phyloP scores from a whole-genome alignment of 352 stramenopile genomes.

The Globisporangium lucens region DNA sequence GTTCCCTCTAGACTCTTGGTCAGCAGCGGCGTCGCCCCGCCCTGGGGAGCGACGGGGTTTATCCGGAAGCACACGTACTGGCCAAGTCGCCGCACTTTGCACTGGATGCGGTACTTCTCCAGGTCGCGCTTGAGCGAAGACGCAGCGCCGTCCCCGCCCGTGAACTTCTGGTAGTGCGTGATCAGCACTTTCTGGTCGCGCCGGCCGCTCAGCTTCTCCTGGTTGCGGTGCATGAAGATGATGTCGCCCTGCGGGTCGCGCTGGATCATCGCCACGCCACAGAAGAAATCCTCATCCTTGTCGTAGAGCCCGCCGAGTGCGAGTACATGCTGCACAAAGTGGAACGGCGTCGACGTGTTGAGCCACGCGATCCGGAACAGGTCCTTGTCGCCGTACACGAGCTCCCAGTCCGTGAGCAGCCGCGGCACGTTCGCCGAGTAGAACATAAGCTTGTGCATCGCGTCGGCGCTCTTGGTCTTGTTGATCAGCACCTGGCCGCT shows the following conservation, averaged over 20 bases:
- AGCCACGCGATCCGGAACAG: constrained; percentile 79
- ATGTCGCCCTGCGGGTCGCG: constrained; percentile 65
- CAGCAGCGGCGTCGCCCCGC: constrained; percentile 41
- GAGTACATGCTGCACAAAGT: constrained; percentile 59
- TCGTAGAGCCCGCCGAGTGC: constrained; percentile 56
- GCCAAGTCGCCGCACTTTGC: constrained; percentile 52
- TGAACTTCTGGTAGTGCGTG: constrained; percentile 81
- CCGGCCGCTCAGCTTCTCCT: constrained; percentile 68
- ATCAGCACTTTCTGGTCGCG: constrained; percentile 54
- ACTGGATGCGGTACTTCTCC: constrained; percentile 71
- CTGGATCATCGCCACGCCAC: constrained; percentile 80
- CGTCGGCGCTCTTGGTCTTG: constrained; percentile 27
- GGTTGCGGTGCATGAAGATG: constrained; percentile 82
- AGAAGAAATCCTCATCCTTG: constrained; percentile 54
- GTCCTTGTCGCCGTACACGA: constrained; percentile 79
- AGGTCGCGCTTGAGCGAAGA: constrained; percentile 46
- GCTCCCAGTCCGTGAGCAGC: constrained; percentile 56
- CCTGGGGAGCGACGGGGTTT: constrained; percentile 37
- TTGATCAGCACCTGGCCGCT: constrained; percentile 77
- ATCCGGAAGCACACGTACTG: constrained; percentile 70
- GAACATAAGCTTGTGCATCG: constrained; percentile 78
- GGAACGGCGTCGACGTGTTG: constrained; percentile 66
- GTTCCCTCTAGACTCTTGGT: constrained; percentile 59
- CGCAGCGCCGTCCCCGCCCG: constrained; percentile 53
- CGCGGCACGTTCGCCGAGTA: constrained; percentile 58